These are phyloP conservation scores for Botryotinia convoluta DNA, from an alignment of 2,329 filamentous ascomycete species.

Conservation along the genomic window DNA sequence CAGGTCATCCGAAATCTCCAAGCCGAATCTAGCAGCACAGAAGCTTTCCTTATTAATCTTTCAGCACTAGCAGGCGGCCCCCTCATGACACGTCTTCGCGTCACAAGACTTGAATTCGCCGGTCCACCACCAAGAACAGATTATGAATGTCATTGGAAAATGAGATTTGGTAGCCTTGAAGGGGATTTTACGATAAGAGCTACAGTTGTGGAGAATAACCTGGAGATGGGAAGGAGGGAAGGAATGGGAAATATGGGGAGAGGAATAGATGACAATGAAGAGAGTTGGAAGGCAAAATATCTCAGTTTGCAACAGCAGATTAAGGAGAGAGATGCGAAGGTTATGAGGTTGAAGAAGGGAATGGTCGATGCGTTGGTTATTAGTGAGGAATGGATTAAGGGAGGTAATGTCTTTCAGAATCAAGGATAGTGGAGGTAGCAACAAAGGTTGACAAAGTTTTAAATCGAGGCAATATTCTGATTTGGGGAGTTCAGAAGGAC, in stretches of 20 bases:
- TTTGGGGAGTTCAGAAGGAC: not conserved
- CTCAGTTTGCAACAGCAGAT: constrained; percentile 58
- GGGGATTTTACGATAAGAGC: constrained; percentile 53
- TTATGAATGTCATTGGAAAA: constrained; percentile 55
- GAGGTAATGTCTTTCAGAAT: not conserved
- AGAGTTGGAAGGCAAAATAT: constrained; percentile 53
- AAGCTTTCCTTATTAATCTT: constrained; percentile 59
- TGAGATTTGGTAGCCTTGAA: constrained; percentile 52
- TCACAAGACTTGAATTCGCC: constrained; percentile 45
- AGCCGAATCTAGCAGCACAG: constrained; percentile 49
- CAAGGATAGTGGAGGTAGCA: not conserved
- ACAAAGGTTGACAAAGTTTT: not conserved
- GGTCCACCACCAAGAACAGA: constrained; percentile 41
- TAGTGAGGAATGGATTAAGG: constrained; percentile 17
- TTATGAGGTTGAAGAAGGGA: constrained; percentile 45
- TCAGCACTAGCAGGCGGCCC: constrained; percentile 56
- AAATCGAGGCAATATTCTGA: not conserved
- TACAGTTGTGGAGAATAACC: constrained; percentile 38
- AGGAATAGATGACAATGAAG: constrained; percentile 28
- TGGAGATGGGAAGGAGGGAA: constrained; percentile 30
- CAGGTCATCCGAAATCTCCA: constrained; percentile 53
- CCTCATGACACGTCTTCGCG: constrained; percentile 46
- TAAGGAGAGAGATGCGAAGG: constrained; percentile 55
- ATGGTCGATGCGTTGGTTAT: constrained; percentile 42
- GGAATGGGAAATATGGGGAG: not conserved